Base-by-base conservation (phyloP, 306 rosid genomes). In the Trifolium pratense region DNA sequence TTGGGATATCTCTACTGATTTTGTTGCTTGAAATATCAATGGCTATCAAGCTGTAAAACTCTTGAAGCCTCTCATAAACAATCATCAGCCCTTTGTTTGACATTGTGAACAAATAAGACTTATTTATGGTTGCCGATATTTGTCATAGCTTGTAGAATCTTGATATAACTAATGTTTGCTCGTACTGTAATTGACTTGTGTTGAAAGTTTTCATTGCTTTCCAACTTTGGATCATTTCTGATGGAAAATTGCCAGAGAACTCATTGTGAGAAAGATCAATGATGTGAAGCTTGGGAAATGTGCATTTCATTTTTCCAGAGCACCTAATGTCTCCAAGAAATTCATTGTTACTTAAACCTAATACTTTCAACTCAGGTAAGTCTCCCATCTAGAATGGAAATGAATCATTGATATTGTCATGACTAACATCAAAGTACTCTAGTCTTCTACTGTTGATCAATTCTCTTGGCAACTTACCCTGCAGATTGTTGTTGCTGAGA, bases 381-480 rank as follows among this genome's bases (percentile, higher is more conserved):
- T 21, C 12, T 39, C 87, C 55, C 9, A 48, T 0, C 55, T 21
- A 48, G 3, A 48, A 48, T n/a, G 55, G 55, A 48, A 48, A 48
- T 31, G 64, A 48, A 45, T 75, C 75, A 48, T 79, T 73, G 64
- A 79, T 66, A 0, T 17, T 31, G 37, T 73, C 66, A 21, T n/a
- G n/a, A n/a, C n/a, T n/a, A n/a, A n/a, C n/a, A n/a, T n/a, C n/a
- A n/a, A n/a, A n/a, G n/a, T n/a, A 73, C 70, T 79, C 70, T 29
- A 79, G 36, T 65, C 18, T 32, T 73, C 29, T 56, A 2, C 75
- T 34, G 2, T 45, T 79, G 26, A 23, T 71, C 13, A 25, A 82
- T 78, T 40, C 48, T 34, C 43, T 81, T 5, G 86, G 89, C 25
- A 86, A 7, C 62, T 53, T 78, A 18, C 96, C 89, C 0, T 45